phyloP scores from a whole-genome alignment of 1,284 basidiomycete genomes.

The Pseudozyma sp. region DNA sequence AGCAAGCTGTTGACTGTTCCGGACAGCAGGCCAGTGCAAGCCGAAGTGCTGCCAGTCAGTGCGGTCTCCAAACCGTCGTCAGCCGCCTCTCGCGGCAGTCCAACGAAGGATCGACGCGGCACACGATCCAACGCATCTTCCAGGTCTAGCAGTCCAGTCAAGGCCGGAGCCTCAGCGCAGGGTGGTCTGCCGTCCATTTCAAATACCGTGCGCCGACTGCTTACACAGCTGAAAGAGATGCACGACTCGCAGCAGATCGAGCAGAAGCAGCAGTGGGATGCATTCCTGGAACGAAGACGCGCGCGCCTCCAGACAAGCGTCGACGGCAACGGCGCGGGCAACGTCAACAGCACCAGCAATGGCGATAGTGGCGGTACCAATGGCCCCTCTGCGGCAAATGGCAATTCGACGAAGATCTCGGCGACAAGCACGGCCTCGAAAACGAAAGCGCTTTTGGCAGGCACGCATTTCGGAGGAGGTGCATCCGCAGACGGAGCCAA shows the following conservation, averaged over 20 bases:
- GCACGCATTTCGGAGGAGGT: slow-evolving; percentile 29
- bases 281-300: slow-evolving; percentile 78
- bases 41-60: slow-evolving; percentile 50
- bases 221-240: slow-evolving; percentile 84
- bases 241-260: slow-evolving; percentile 84
- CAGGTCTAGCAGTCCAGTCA: slow-evolving; percentile 45
- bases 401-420: slow-evolving; percentile 5
- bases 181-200: slow-evolving; percentile 70
- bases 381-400: not conserved
- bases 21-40: slow-evolving; percentile 68
- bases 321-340: slow-evolving; percentile 14
- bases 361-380: slow-evolving; percentile 2
- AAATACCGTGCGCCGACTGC: slow-evolving; percentile 79
- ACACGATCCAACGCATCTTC: slow-evolving; percentile 38
- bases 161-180: slow-evolving; percentile 5
- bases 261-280: slow-evolving; percentile 86
- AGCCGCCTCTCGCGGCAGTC: slow-evolving; percentile 25
- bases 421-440: slow-evolving; percentile 22
- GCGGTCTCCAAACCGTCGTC: slow-evolving; percentile 42
- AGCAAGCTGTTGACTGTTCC: slow-evolving; percentile 45
- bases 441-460: slow-evolving; percentile 32
- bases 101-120: slow-evolving; percentile 16
- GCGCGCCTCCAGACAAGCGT: slow-evolving; percentile 65
- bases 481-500: slow-evolving; percentile 29
- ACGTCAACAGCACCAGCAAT: slow-evolving; percentile 1